Conservation (phyloP, 352 stramenopile species). For the Globisporangium parvum region DNA sequence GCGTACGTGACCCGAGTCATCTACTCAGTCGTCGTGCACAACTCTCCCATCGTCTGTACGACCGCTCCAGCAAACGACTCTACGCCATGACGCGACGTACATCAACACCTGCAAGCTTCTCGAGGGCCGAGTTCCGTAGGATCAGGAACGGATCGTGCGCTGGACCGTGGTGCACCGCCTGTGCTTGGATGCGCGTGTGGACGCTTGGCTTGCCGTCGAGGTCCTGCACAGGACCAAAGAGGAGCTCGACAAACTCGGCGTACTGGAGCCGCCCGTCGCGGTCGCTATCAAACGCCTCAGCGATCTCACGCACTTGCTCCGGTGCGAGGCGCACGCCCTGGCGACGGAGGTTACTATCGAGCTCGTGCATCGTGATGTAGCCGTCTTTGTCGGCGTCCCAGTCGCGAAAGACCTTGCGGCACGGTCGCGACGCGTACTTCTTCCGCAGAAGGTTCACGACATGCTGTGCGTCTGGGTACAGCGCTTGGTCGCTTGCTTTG, state of each 20-base stretch:
- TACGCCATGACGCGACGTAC: neutral
- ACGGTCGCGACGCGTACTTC: constrained; percentile 37
- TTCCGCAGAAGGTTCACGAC: constrained; percentile 37
- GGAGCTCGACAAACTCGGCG: constrained; percentile 38
- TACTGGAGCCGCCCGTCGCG: constrained; percentile 37
- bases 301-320: constrained; percentile 33
- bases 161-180: constrained; percentile 3
- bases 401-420: constrained; percentile 47
- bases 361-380: constrained; percentile 32
- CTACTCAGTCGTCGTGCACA: too few species aligned
- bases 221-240: constrained; percentile 24
- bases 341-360: constrained; percentile 35
- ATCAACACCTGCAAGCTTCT: constrained; percentile 7
- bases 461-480: constrained; percentile 26
- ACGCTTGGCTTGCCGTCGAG: constrained; percentile 12
- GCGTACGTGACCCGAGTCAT: neutral
- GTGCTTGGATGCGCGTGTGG: constrained; percentile 5
- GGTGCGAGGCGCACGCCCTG: constrained; percentile 32
- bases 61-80: too few species aligned
- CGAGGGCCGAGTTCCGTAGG: constrained; percentile 19
- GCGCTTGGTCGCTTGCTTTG: constrained; percentile 1
- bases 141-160: constrained; percentile 27
- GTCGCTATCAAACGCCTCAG: constrained; percentile 31
- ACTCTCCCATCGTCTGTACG: too few species aligned
- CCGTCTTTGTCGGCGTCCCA: constrained; percentile 59